phyloP scores from a whole-genome alignment of 208 protist genomes.

The Leishmania martiniquensis region DNA sequence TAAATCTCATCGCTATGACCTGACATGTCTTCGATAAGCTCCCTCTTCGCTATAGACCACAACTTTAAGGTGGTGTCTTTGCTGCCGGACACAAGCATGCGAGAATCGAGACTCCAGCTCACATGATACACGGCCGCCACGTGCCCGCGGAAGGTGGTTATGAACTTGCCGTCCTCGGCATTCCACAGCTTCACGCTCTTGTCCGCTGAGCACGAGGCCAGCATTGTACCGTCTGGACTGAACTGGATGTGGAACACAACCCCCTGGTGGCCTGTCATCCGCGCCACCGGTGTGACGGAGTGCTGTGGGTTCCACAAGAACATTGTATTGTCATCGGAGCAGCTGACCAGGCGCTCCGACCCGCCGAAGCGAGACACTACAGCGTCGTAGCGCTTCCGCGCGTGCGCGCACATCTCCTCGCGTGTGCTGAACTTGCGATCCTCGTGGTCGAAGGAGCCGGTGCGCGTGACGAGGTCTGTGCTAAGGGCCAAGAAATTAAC shows the following conservation, averaged over 20 bases:
- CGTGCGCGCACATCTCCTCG: constrained; percentile 64
- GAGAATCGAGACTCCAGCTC: constrained; percentile 95
- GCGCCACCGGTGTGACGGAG: constrained; percentile 81
- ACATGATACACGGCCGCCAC: constrained; percentile 98
- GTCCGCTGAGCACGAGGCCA: constrained; percentile 98
- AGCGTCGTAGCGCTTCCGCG: constrained; percentile 80
- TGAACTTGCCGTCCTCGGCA: constrained; percentile 88
- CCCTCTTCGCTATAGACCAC: constrained; percentile 93
- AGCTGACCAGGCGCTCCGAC: constrained; percentile 93
- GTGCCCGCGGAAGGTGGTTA: constrained; percentile 96
- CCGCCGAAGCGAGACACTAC: constrained; percentile 71
- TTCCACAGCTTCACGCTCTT: constrained; percentile 98
- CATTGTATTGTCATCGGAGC: constrained; percentile 98
- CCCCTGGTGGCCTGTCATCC: constrained; percentile 95
- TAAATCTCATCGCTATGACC: constrained; percentile 98
- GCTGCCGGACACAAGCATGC: constrained; percentile 94
- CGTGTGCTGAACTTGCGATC: constrained; percentile 58
- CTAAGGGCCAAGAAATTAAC: constrained; percentile 98
- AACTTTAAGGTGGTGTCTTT: constrained; percentile 98
- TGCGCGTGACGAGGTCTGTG: constrained; percentile 97
- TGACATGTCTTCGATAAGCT: constrained; percentile 96
- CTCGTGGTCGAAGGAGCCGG: constrained; percentile 96
- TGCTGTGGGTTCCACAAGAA: constrained; percentile 96
- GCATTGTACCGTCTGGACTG: constrained; percentile 96
- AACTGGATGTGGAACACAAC: constrained; percentile 97